Conservation (phyloP, 208 protist genomes). For the Trypanosoma scelopori region DNA sequence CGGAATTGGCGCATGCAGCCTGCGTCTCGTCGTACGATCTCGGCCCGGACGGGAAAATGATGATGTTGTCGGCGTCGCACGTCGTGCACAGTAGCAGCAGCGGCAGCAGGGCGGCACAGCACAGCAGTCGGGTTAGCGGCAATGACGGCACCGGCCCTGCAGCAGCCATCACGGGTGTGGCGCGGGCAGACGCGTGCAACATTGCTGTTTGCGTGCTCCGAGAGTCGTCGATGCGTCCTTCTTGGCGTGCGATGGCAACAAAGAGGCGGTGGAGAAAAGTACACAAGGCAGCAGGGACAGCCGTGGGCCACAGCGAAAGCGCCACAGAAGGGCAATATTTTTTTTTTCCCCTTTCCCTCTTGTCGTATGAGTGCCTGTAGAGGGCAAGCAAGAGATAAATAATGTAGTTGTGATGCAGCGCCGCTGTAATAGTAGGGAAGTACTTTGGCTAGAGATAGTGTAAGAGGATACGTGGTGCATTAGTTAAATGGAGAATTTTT, state of each 20-base stretch:
- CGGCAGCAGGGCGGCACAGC: neutral
- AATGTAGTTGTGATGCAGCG: neutral
- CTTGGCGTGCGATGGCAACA: neutral
- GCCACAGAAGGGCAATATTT: constrained; percentile 2
- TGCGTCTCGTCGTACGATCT: neutral
- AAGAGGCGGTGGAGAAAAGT: neutral
- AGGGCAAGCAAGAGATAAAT: too few species aligned
- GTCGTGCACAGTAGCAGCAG: neutral
- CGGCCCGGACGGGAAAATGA: neutral
- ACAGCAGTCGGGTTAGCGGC: neutral
- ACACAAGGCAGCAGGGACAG: neutral
- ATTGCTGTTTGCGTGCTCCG: too few species aligned
- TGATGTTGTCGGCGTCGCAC: constrained; percentile 2
- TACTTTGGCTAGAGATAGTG: too few species aligned
- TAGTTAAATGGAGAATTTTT: too few species aligned
- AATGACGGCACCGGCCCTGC: neutral
- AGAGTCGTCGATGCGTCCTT: too few species aligned
- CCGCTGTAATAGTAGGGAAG: too few species aligned
- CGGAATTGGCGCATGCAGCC: neutral
- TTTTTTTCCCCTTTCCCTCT: constrained; percentile 5
- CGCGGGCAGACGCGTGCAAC: neutral
- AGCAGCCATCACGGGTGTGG: neutral
- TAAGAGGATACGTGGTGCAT: too few species aligned
- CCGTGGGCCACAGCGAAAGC: too few species aligned
- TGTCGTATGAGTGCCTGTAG: neutral